phyloP scores from a whole-genome alignment of 2,329 filamentous ascomycete genomes.

The Reticulascus tulasneorum region DNA sequence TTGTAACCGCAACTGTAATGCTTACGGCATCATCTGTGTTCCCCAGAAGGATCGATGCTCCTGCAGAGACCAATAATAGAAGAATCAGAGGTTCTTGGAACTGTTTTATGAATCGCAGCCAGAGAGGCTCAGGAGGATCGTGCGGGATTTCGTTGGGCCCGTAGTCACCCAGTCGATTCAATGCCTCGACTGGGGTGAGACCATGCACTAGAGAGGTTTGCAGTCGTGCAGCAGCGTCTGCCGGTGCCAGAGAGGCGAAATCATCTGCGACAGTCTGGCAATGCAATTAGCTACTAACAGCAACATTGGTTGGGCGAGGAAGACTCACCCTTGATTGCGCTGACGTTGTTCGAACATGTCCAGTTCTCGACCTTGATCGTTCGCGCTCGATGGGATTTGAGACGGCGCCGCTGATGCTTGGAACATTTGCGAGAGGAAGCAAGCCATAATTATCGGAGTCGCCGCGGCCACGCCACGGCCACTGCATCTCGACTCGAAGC shows the following conservation, averaged over 20 bases:
- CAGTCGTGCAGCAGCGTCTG: conserved; percentile 73
- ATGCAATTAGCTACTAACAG: neutral
- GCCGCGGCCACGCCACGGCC: conserved; percentile 30
- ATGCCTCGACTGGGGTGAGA: conserved; percentile 75
- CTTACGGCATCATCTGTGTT: conserved; percentile 94
- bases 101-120: conserved; percentile 92
- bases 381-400: conserved; percentile 22
- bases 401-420: conserved; percentile 25
- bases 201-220: conserved; percentile 81
- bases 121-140: conserved; percentile 88
- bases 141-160: conserved; percentile 94
- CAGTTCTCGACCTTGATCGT: conserved; percentile 27
- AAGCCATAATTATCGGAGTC: conserved; percentile 26
- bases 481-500: conserved; percentile 26
- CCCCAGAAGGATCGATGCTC: conserved; percentile 82
- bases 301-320: neutral
- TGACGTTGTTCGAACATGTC: conserved; percentile 47
- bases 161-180: conserved; percentile 72
- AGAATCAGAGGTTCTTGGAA: conserved; percentile 95
- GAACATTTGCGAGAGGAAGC: conserved; percentile 28
- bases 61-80: conserved; percentile 83
- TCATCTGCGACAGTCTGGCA: conserved; percentile 53
- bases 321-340: conserved; percentile 50
- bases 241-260: conserved; percentile 65
- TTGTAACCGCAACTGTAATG: conserved; percentile 93